Evolutionary conservation across 2,329 filamentous ascomycete species (phyloP).

Genomic region (Colletotrichum tanaceti): DNA sequence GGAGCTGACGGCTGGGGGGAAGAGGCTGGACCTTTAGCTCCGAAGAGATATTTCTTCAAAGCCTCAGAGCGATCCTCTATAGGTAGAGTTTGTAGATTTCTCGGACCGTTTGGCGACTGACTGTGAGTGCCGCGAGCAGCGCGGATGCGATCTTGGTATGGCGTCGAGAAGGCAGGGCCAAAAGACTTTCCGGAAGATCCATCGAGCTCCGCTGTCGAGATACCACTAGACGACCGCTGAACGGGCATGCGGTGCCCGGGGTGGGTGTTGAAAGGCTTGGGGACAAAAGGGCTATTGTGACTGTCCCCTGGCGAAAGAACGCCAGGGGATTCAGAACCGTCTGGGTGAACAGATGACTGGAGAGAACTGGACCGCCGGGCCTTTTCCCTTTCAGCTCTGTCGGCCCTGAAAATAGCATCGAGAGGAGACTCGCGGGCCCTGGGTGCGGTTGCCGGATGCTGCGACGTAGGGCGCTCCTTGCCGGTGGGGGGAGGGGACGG

Average conservation of each 20-base stretch:
- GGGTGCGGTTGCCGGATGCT: constrained; percentile 49
- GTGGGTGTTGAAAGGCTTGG: constrained; percentile 33
- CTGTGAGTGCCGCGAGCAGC: constrained; percentile 58
- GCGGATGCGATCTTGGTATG: constrained; percentile 70
- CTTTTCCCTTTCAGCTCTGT: constrained; percentile 79
- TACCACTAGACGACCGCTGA: constrained; percentile 52
- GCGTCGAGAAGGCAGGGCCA: constrained; percentile 76
- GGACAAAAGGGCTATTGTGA: constrained; percentile 36
- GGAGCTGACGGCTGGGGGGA: constrained; percentile 29
- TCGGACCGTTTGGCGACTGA: constrained; percentile 24
- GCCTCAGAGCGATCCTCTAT: constrained; percentile 57
- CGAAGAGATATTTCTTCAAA: constrained; percentile 68
- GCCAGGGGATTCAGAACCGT: constrained; percentile 65
- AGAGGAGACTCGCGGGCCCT: constrained; percentile 76
- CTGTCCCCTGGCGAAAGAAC: constrained; percentile 51
- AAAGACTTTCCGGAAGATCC: constrained; percentile 65
- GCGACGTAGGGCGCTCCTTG: constrained; percentile 61
- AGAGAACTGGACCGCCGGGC: constrained; percentile 65
- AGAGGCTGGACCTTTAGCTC: constrained; percentile 48
- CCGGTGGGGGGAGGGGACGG: constrained; percentile 66
- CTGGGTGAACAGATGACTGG: constrained; percentile 53
- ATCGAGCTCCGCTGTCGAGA: constrained; percentile 78
- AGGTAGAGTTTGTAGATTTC: constrained; percentile 33
- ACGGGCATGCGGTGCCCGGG: constrained; percentile 34
- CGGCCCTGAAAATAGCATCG: constrained; percentile 90